Percentiles rank a stretch among this genome's conserved stretches.
phyloP scores from a whole-genome alignment of 2,329 filamentous ascomycete species.

The Penicillium olsonii region DNA sequence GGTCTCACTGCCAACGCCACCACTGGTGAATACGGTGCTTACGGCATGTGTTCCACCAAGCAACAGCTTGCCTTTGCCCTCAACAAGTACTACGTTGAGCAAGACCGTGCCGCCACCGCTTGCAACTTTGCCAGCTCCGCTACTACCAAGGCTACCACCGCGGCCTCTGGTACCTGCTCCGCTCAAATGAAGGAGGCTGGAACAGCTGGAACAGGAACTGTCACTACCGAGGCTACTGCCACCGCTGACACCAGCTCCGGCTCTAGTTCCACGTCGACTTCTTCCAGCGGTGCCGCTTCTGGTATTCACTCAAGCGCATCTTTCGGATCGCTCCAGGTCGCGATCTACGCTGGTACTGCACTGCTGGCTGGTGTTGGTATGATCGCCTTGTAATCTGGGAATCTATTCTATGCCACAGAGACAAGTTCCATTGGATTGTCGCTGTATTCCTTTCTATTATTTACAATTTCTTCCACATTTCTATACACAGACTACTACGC shows the following conservation, averaged over 20 bases:
- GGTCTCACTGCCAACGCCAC: constrained; percentile 43
- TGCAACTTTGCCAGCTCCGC: constrained; percentile 48
- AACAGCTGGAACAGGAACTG: constrained; percentile 39
- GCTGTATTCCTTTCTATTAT: no score
- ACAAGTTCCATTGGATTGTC: no score
- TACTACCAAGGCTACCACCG: constrained; percentile 35
- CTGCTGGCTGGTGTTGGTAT: constrained; percentile 42
- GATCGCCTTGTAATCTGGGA: constrained; percentile 42
- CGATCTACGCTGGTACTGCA: constrained; percentile 36
- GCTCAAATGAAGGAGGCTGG: constrained; percentile 44
- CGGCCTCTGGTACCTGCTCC: constrained; percentile 39
- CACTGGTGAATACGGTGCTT: constrained; percentile 47
- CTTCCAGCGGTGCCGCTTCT: constrained; percentile 27
- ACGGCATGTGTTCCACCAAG: constrained; percentile 47
- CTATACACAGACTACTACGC: no score
- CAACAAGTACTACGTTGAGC: constrained; percentile 47
- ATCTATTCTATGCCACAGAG: no score
- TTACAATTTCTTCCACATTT: no score
- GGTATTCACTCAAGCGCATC: constrained; percentile 27
- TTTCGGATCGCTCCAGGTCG: constrained; percentile 37
- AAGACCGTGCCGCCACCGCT: constrained; percentile 38
- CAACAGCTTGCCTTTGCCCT: constrained; percentile 48
- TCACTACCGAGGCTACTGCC: constrained; percentile 38
- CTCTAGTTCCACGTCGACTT: constrained; percentile 17
- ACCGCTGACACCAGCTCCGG: constrained; percentile 24